Conservation (phyloP, 1,284 basidiomycete species). For the Malassezia equina region DNA sequence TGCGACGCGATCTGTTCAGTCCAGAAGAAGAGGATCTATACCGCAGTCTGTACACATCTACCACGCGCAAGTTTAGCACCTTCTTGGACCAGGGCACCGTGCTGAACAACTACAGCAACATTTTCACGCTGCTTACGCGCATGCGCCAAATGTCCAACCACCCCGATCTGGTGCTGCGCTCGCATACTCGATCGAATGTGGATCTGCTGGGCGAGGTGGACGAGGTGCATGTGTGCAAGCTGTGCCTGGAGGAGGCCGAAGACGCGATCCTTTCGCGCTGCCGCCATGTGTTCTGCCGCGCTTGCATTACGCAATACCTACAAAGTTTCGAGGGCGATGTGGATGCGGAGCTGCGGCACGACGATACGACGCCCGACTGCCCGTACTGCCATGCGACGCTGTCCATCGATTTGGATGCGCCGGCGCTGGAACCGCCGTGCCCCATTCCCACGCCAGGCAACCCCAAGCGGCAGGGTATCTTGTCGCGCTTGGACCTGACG, state of each 20-base stretch:
- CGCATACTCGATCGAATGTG: slow-evolving; percentile 54
- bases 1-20: slow-evolving; percentile 85
- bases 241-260: slow-evolving; percentile 95
- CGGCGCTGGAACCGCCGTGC: slow-evolving; percentile 72
- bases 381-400: slow-evolving; percentile 88
- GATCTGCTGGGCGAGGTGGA: slow-evolving; percentile 34
- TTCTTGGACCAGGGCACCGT: slow-evolving; percentile 84
- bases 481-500: slow-evolving; percentile 76
- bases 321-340: slow-evolving; percentile 46
- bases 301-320: slow-evolving; percentile 90
- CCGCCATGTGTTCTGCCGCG: slow-evolving; percentile 70
- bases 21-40: slow-evolving; percentile 95
- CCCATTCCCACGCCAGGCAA: slow-evolving; percentile 46
- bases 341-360: neutral
- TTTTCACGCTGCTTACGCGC: slow-evolving; percentile 51
- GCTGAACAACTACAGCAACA: slow-evolving; percentile 47
- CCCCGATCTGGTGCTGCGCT: slow-evolving; percentile 85
- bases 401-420: slow-evolving; percentile 88
- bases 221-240: slow-evolving; percentile 57
- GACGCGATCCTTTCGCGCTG: slow-evolving; percentile 86
- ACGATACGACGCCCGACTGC: slow-evolving; percentile 60
- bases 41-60: slow-evolving; percentile 79
- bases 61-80: slow-evolving; percentile 79
- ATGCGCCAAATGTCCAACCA: slow-evolving; percentile 50
- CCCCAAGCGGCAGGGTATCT: slow-evolving; percentile 71